Base-by-base conservation (phyloP, 2,329 filamentous ascomycete genomes). In the Dendrostoma leiphaemia region DNA sequence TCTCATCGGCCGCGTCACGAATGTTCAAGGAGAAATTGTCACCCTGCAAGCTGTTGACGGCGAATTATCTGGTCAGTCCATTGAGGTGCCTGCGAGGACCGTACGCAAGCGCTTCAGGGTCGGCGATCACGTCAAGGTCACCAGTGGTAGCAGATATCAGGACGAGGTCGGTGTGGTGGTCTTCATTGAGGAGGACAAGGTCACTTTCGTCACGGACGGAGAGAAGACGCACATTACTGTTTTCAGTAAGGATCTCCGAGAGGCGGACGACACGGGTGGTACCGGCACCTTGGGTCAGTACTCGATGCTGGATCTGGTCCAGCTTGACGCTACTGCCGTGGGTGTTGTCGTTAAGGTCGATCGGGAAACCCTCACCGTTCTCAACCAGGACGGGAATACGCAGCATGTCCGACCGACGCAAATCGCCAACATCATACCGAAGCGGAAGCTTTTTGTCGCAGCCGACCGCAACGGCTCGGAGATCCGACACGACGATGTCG, bases 81-180 rank as follows among this genome's bases (percentile, higher is more conserved):
- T 99, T 43, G 93, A 97, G 68, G 92, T 96, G 10, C 94, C 94
- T 1, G 88, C 91, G 59, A 95, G 94, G 72, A 90, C 90, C 41
- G 79, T 99, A 24, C 89, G 94, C 54, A 99, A 99, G 73, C 84
- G 90, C 28, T 99, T 99, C 80, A 85, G 83, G 61, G 82, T 92
- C 59, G 94, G 94, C 77, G 94, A 99, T 65, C 94, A 99, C 67
- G 94, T 99, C 76, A 97, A 97, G 76, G 94, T 99, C 62, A 96
- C 97, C 67, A 93, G 94, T 52, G 93, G 92, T 35, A 96, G 92
- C 74, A 89, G 91, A 63, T 97, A 92, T 70, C 85, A 90, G 52
- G 94, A 97, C 63, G 94, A 99, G 73, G 89, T 97, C 41, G 94
- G 94, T 71, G 96, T 97, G 83, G 92, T 99, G 48, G 91, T 97